Conservation (phyloP, 2,329 filamentous ascomycete species). For the Fusarium robinianum region DNA sequence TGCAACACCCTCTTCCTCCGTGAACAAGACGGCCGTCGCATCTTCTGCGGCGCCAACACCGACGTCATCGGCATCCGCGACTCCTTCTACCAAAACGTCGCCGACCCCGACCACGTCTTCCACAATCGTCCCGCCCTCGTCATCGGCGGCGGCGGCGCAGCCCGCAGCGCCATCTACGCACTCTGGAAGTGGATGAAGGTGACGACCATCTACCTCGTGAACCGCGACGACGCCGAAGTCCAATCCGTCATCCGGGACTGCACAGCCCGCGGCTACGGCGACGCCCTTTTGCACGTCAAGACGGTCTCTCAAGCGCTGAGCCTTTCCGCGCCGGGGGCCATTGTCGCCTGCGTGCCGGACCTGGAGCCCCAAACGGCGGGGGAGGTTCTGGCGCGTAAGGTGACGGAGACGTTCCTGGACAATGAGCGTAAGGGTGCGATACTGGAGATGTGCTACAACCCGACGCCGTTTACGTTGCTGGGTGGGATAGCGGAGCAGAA, state of each 20-base stretch:
- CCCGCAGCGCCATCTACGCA: conserved; percentile 77
- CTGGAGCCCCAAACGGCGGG: conserved; percentile 68
- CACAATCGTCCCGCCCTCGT: conserved; percentile 69
- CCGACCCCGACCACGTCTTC: conserved; percentile 51
- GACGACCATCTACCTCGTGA: conserved; percentile 74
- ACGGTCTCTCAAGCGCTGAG: conserved; percentile 62
- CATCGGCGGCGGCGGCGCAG: conserved; percentile 77
- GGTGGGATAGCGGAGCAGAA: conserved; percentile 61
- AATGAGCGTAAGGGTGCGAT: conserved; percentile 67
- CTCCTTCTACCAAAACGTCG: conserved; percentile 64
- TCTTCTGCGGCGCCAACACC: conserved; percentile 77
- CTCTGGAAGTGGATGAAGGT: conserved; percentile 71
- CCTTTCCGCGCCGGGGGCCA: conserved; percentile 65
- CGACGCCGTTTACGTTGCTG: conserved; percentile 69
- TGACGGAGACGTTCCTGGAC: conserved; percentile 54
- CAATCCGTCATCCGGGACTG: conserved; percentile 69
- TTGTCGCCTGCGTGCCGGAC: conserved; percentile 77
- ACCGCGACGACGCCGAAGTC: conserved; percentile 71
- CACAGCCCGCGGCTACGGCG: conserved; percentile 60
- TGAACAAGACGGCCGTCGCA: conserved; percentile 51
- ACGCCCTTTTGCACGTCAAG: conserved; percentile 63
- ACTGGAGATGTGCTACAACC: conserved; percentile 85
- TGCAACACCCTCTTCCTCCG: conserved; percentile 79
- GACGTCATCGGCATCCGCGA: conserved; percentile 80
- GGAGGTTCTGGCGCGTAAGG: conserved; percentile 63